Evolutionary conservation across 805 yeast genomes (phyloP), one percentile per base, ranked within the genome.

Genomic region (Nematodospora valgi): DNA sequence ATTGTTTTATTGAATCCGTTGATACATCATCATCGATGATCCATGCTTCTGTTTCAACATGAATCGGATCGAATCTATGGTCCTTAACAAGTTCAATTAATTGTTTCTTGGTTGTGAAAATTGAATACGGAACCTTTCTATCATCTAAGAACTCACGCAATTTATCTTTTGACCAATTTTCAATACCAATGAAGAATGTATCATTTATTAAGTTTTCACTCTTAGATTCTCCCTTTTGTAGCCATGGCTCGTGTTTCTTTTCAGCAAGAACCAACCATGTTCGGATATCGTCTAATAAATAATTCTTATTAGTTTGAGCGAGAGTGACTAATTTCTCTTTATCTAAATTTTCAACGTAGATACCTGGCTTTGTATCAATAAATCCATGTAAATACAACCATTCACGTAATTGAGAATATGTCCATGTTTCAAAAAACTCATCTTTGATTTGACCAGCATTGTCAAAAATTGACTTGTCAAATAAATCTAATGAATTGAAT

Each of bases 371-470:
- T 27, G 45, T 38, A 35, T 43, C 46, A 23, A 52, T 40, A 11
- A 51, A 17, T 5, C 53, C 58, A 47, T 74, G 76, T 26, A 59
- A 50, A 36, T 62, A 54, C 22, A 81, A 54, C 76, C 84, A 80
- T 40, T 70, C 71, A 46, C 66, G 59, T 39, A 80, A 54, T 46
- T 80, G 83, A 4, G 69, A 60, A 17, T 71, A 62, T 3, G 76
- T 55, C 82, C 82, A 77, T 12, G 64, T 55, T 39, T 74, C 63
- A 50, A 76, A 70, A 14, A 71, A 56, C 24, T 64, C 64, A 23
- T 66, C 69, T 44, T 64, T 68, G 39, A 70, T 46, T 19, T 56
- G 38, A 12, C 70, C 70, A 10, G 59, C 50, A 32, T 59, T 60
- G 38, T 70, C 70, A 34, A 61, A 61, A 3, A 68, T 42, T 5